Percentiles rank a stretch among this genome's conserved stretches.
Evolutionary conservation across 1,284 basidiomycete species (phyloP).

Genomic region (Melampsora larici-populina): DNA sequence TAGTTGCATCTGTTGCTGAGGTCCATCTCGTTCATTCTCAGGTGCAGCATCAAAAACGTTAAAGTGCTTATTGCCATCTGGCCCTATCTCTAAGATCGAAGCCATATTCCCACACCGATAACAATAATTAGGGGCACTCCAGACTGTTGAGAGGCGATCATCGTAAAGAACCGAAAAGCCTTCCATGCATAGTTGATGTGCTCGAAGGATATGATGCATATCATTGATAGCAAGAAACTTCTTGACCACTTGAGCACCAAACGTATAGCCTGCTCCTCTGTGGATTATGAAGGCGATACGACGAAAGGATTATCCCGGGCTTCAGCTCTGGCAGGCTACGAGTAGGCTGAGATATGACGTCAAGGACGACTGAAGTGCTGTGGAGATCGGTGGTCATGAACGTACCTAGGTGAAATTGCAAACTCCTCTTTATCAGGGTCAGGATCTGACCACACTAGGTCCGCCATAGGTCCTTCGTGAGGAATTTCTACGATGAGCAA

Average conservation of each 20-base stretch:
- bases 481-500: slow-evolving; percentile 72
- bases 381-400: not conserved
- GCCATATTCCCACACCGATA: slow-evolving; percentile 97
- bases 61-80: slow-evolving; percentile 83
- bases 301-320: slow-evolving; percentile 28
- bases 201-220: slow-evolving; percentile 95
- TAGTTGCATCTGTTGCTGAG: slow-evolving; percentile 45
- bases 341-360: not conserved
- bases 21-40: slow-evolving; percentile 72
- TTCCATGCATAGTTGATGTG: slow-evolving; percentile 99
- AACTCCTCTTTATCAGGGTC: slow-evolving; percentile 99
- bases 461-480: slow-evolving; percentile 99
- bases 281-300: slow-evolving; percentile 40
- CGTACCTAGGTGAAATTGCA: slow-evolving; percentile 88
- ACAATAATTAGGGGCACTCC: slow-evolving; percentile 98
- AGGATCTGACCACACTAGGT: slow-evolving; percentile 99
- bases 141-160: slow-evolving; percentile 91
- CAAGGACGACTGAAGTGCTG: too few species aligned
- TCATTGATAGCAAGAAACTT: slow-evolving; percentile 91
- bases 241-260: slow-evolving; percentile 96
- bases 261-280: slow-evolving; percentile 97
- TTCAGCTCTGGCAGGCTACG: not conserved
- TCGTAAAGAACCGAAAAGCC: slow-evolving; percentile 93
- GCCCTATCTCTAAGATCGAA: slow-evolving; percentile 91
- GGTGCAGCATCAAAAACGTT: slow-evolving; percentile 98